Percentiles rank a stretch among this genome's conserved stretches.
Conservation (phyloP, 108 stramenopile species). For the Schizochytrium sp. region DNA sequence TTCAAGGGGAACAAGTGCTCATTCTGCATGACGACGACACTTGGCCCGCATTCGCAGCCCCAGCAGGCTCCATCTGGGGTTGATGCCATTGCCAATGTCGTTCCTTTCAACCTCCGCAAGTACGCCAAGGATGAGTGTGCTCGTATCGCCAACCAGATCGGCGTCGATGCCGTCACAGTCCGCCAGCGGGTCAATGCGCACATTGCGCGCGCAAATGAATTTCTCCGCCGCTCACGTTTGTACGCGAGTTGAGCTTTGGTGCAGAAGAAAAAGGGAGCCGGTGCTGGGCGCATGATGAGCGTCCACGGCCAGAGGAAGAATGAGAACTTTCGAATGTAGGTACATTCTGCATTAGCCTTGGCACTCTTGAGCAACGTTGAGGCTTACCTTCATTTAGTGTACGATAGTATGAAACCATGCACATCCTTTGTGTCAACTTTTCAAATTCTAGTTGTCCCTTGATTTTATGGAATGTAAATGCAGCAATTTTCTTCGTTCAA, state of each 20-base stretch:
- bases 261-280: background rate
- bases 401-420: too few species aligned
- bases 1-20: background rate
- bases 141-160: background rate
- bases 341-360: too few species aligned
- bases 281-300: too few species aligned
- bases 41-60: background rate
- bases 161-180: background rate
- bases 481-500: too few species aligned
- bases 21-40: background rate
- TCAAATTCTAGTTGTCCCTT: too few species aligned
- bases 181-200: background rate
- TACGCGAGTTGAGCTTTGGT: background rate
- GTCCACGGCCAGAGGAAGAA: too few species aligned
- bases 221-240: background rate
- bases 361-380: too few species aligned
- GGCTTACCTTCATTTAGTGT: too few species aligned
- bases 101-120: background rate
- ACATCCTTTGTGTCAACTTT: too few species aligned
- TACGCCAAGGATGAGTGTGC: background rate
- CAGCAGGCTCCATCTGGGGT: background rate
- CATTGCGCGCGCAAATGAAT: background rate
- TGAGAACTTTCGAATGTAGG: too few species aligned
- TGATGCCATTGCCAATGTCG: background rate
- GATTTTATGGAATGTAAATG: too few species aligned